Conservation (phyloP, 345 rosid genomes). For the Salix purpurea region DNA sequence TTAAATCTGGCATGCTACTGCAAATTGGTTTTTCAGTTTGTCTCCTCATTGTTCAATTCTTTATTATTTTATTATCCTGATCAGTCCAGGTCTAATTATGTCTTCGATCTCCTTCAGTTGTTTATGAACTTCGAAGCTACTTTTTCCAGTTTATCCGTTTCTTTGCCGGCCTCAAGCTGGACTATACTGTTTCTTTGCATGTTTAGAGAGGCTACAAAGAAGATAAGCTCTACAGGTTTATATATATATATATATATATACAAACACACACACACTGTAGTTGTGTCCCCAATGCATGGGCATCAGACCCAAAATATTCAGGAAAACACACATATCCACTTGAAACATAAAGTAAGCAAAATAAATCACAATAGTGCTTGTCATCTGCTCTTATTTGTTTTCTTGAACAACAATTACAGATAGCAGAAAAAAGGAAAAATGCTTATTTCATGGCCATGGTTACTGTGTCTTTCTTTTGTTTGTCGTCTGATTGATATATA, state of each 20-base stretch:
- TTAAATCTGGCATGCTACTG: slow-evolving; percentile 1
- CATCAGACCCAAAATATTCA: slow-evolving; percentile 13
- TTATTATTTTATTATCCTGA: neutral
- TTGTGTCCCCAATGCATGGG: slow-evolving; percentile 22
- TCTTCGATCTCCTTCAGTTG: slow-evolving; percentile 9
- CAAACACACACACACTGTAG: neutral
- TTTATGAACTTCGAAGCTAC: slow-evolving; percentile 36
- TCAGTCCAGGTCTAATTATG: neutral
- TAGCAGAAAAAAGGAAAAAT: neutral
- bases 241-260: neutral
- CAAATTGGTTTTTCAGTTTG: slow-evolving; percentile 21
- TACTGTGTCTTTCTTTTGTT: neutral
- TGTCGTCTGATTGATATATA: no score
- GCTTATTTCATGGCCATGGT: neutral
- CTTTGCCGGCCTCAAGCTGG: slow-evolving; percentile 27
- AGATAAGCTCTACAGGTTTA: neutral
- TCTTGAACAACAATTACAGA: neutral
- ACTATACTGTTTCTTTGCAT: slow-evolving; percentile 9
- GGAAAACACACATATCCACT: neutral
- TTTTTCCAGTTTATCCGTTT: slow-evolving; percentile 34
- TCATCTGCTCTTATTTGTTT: neutral
- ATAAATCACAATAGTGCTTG: neutral
- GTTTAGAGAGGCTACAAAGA: slow-evolving; percentile 13
- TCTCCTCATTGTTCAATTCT: slow-evolving; percentile 23
- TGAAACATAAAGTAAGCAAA: neutral